These are phyloP conservation scores for Ophiocordyceps robertsii DNA, from an alignment of 2,329 filamentous ascomycete species.

Conservation along the genomic window DNA sequence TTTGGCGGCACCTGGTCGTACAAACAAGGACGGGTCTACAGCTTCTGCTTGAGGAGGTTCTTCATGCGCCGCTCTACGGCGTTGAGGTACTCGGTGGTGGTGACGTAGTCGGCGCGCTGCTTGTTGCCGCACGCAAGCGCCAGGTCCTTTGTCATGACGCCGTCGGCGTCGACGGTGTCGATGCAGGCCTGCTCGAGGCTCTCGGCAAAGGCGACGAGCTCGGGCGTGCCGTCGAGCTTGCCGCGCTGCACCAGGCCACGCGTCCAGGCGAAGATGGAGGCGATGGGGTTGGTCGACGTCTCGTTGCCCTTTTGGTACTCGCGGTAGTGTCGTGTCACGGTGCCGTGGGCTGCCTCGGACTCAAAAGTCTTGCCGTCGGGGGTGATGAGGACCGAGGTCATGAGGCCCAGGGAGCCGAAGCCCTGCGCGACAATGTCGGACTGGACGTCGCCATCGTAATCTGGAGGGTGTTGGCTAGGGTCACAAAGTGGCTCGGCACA, in stretches of 20 bases:
- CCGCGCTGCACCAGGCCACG: constrained; percentile 87
- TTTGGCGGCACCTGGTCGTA: too few species aligned
- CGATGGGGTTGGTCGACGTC: constrained; percentile 97
- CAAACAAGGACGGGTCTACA: constrained; percentile 27
- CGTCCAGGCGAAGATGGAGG: constrained; percentile 98
- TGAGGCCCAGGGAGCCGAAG: constrained; percentile 93
- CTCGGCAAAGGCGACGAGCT: constrained; percentile 84
- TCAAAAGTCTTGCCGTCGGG: constrained; percentile 96
- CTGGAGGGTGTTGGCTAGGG: constrained; percentile 28
- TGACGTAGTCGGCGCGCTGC: constrained; percentile 73
- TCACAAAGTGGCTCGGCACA: background rate
- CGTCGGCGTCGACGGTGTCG: constrained; percentile 85
- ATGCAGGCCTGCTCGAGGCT: constrained; percentile 84
- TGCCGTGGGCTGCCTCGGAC: constrained; percentile 94
- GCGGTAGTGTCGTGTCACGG: constrained; percentile 95
- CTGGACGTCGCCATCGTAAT: constrained; percentile 98
- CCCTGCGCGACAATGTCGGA: constrained; percentile 97
- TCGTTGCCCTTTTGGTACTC: constrained; percentile 97
- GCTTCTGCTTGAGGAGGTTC: constrained; percentile 62
- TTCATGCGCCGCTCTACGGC: constrained; percentile 88
- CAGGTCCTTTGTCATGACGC: constrained; percentile 98
- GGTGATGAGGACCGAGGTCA: constrained; percentile 96
- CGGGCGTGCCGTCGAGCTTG: constrained; percentile 83
- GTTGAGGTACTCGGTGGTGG: constrained; percentile 79
- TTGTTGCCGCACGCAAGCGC: constrained; percentile 90